A percentile compares a stretch with the other conserved stretches of the same genome.
Evolutionary conservation across 768 basidiomycete genomes (phyloP).

Genomic region (Melanogaster broomeanus): DNA sequence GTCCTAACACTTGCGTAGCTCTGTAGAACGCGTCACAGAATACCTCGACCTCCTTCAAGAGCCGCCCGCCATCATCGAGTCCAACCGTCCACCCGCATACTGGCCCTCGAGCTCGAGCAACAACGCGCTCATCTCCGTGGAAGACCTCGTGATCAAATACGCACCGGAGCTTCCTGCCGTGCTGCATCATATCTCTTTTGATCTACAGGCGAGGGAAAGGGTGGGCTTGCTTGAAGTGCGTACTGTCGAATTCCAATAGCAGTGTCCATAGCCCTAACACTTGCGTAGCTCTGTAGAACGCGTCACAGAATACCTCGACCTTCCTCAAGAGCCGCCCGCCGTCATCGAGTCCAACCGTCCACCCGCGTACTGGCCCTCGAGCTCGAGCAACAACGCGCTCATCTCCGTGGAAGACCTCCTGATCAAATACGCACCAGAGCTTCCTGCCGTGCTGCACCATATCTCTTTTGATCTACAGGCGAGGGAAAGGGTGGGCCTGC

Average conservation of each 20-base stretch:
- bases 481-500: conserved; percentile 73
- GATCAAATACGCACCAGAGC: conserved; percentile 81
- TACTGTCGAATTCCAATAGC: conserved; percentile 8
- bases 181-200: conserved; percentile 73
- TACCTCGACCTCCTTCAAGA: no score
- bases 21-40: no score
- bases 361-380: conserved; percentile 94
- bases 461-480: conserved; percentile 74
- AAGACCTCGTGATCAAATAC: no score
- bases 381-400: conserved; percentile 55
- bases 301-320: conserved; percentile 85
- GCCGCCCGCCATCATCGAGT: no score
- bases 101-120: no score
- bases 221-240: no score
- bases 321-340: conserved; percentile 85
- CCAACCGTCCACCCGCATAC: conserved; percentile 84
- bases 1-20: no score
- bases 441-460: conserved; percentile 76
- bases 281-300: conserved; percentile 79
- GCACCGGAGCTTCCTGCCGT: conserved; percentile 82
- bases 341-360: conserved; percentile 72
- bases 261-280: conserved; percentile 5
- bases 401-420: conserved; percentile 73
- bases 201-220: no score
- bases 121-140: no score